These are phyloP conservation scores for Lepiota subincarnata DNA, from an alignment of 768 basidiomycete species.

Conservation along the genomic window DNA sequence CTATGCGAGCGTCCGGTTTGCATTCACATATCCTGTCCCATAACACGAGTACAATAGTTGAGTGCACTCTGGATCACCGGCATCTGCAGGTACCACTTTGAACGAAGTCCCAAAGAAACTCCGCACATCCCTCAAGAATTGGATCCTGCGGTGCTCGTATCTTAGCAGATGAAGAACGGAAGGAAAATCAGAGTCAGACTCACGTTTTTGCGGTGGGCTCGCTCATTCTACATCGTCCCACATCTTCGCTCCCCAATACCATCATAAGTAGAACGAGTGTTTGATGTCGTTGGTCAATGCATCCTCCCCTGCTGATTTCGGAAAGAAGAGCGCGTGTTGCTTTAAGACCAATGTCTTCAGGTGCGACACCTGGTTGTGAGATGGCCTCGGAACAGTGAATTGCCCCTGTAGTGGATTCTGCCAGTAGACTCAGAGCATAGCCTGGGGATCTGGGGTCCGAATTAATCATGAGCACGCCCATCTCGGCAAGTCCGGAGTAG, in stretches of 20 bases:
- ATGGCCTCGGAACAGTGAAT: slow-evolving; percentile 85
- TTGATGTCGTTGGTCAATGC: slow-evolving; percentile 89
- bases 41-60: slow-evolving; percentile 86
- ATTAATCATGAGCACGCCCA: neutral
- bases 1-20: slow-evolving; percentile 72
- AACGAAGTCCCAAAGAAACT: slow-evolving; percentile 88
- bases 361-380: slow-evolving; percentile 77
- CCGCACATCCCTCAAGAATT: slow-evolving; percentile 82
- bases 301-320: slow-evolving; percentile 81
- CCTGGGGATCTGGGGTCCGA: slow-evolving; percentile 78
- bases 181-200: slow-evolving; percentile 27
- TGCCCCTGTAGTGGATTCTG: slow-evolving; percentile 88
- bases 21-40: slow-evolving; percentile 88
- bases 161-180: neutral
- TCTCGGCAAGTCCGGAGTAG: neutral
- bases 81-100: slow-evolving; percentile 72
- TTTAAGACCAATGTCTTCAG: slow-evolving; percentile 87
- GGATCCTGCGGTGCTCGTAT: slow-evolving; percentile 53
- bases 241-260: slow-evolving; percentile 97
- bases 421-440: slow-evolving; percentile 85
- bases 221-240: slow-evolving; percentile 84
- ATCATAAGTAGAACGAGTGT: slow-evolving; percentile 81
- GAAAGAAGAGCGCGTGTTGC: slow-evolving; percentile 75
- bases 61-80: slow-evolving; percentile 42
- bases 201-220: slow-evolving; percentile 80